Evolutionary conservation across 768 basidiomycete species (phyloP).

Genomic region (Cystoderma amianthinum): DNA sequence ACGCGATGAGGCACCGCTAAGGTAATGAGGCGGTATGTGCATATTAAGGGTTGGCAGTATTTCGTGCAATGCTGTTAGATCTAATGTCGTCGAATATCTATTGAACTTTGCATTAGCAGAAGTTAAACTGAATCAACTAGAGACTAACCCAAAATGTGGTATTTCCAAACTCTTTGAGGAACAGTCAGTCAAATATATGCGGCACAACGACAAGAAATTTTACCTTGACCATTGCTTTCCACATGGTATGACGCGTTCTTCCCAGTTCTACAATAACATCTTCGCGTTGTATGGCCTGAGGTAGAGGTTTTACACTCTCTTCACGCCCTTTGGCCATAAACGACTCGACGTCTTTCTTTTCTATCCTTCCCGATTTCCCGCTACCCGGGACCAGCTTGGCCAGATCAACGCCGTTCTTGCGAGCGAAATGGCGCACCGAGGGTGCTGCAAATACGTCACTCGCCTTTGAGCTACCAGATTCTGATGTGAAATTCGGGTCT

Average conservation of each 20-base stretch:
- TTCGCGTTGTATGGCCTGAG: conserved; percentile 10
- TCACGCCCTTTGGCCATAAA: conserved; percentile 12
- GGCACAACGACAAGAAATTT: conserved; percentile 6
- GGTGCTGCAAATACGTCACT: conserved; percentile 60
- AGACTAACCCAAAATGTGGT: conserved; percentile 73
- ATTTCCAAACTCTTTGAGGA: conserved; percentile 66
- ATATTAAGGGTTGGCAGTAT: conserved; percentile 59
- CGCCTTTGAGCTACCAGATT: conserved; percentile 8
- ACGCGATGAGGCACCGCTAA: conserved; percentile 15
- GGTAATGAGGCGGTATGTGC: conserved; percentile 58
- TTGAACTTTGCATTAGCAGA: neutral
- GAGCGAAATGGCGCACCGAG: conserved; percentile 73
- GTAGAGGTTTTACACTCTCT: neutral
- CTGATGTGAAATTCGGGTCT: conserved; percentile 39
- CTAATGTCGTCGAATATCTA: conserved; percentile 70
- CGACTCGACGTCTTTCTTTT: conserved; percentile 66
- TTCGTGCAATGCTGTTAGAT: conserved; percentile 62
- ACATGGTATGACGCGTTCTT: conserved; percentile 79
- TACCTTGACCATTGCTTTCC: conserved; percentile 85
- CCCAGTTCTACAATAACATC: conserved; percentile 68
- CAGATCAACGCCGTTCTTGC: conserved; percentile 58
- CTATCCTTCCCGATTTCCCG: conserved; percentile 69
- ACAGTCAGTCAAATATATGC: conserved; percentile 1
- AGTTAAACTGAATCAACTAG: neutral
- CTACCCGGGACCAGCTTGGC: conserved; percentile 52